Evolutionary conservation across 768 basidiomycete genomes (phyloP).

Genomic region (Lactarius indigo): DNA sequence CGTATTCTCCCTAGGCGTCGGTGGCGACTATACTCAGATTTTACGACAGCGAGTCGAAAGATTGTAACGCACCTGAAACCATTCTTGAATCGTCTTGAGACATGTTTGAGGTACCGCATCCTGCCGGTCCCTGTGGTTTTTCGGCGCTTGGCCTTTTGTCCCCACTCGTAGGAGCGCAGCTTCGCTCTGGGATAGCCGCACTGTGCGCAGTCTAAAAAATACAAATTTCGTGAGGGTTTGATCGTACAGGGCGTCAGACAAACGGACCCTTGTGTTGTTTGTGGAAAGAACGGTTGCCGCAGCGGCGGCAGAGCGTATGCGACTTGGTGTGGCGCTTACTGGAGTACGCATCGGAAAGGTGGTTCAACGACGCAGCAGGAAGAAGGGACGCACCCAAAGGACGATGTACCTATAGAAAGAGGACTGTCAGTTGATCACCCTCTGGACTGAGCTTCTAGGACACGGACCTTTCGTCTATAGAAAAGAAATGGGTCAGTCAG

Average conservation of each 20-base stretch:
- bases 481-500: slow-evolving; percentile 29
- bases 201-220: slow-evolving; percentile 74
- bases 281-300: slow-evolving; percentile 95
- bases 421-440: slow-evolving; percentile 22
- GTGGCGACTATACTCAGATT: slow-evolving; percentile 1
- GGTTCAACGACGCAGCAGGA: neutral
- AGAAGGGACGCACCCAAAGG: slow-evolving; percentile 72
- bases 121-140: slow-evolving; percentile 98
- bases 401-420: slow-evolving; percentile 78
- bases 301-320: slow-evolving; percentile 96
- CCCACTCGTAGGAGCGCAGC: slow-evolving; percentile 96
- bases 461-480: slow-evolving; percentile 75
- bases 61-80: slow-evolving; percentile 72
- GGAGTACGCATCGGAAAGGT: slow-evolving; percentile 21
- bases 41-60: neutral
- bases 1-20: slow-evolving; percentile 71
- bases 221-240: neutral
- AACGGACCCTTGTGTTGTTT: slow-evolving; percentile 93
- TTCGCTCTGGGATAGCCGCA: slow-evolving; percentile 97
- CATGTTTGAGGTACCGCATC: slow-evolving; percentile 90
- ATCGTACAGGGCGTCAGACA: neutral
- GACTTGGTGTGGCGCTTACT: slow-evolving; percentile 98
- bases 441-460: slow-evolving; percentile 16
- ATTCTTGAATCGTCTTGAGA: slow-evolving; percentile 97
- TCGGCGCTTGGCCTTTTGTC: slow-evolving; percentile 98